Percentiles rank a stretch among this genome's conserved stretches.
phyloP scores from a whole-genome alignment of 331 rosid genomes.

The Arachis monticola region DNA sequence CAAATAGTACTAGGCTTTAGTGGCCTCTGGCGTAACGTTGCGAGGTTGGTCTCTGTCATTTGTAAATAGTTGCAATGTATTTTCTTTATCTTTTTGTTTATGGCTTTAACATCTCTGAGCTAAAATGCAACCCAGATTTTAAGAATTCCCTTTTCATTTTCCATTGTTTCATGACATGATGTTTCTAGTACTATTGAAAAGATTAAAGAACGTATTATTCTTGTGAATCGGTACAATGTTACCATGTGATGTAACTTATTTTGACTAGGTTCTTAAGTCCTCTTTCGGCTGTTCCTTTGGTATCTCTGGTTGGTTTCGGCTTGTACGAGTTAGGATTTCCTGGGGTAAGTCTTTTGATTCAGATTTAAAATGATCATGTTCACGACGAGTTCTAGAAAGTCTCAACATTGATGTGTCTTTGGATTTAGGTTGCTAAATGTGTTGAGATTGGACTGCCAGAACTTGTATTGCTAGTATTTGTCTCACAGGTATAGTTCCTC shows the following conservation, averaged over 20 bases:
- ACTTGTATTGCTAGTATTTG: slow-evolving; percentile 75
- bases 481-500: slow-evolving; percentile 79
- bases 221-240: slow-evolving; percentile 19
- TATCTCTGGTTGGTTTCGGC: slow-evolving; percentile 89
- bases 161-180: slow-evolving; percentile 18
- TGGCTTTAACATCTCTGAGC: slow-evolving; percentile 72
- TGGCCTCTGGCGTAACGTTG: slow-evolving; percentile 97
- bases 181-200: slow-evolving; percentile 18
- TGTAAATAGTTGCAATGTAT: background rate
- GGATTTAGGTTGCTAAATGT: slow-evolving; percentile 91
- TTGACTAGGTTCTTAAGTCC: slow-evolving; percentile 90
- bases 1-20: slow-evolving; percentile 98
- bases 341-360: slow-evolving; percentile 69
- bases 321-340: slow-evolving; percentile 95
- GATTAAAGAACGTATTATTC: slow-evolving; percentile 14
- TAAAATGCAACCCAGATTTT: background rate
- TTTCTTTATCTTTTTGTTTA: slow-evolving; percentile 47
- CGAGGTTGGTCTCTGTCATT: slow-evolving; percentile 66
- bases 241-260: slow-evolving; percentile 16
- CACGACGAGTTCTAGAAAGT: background rate
- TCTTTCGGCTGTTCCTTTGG: slow-evolving; percentile 91
- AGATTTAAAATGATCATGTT: slow-evolving; percentile 22
- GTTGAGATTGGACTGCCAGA: slow-evolving; percentile 94
- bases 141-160: slow-evolving; percentile 15
- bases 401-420: slow-evolving; percentile 41